Percentiles rank a stretch among this genome's conserved stretches.
Evolutionary conservation across 352 stramenopile genomes (phyloP).

Genomic region (Pythium rhizo-oryzae): DNA sequence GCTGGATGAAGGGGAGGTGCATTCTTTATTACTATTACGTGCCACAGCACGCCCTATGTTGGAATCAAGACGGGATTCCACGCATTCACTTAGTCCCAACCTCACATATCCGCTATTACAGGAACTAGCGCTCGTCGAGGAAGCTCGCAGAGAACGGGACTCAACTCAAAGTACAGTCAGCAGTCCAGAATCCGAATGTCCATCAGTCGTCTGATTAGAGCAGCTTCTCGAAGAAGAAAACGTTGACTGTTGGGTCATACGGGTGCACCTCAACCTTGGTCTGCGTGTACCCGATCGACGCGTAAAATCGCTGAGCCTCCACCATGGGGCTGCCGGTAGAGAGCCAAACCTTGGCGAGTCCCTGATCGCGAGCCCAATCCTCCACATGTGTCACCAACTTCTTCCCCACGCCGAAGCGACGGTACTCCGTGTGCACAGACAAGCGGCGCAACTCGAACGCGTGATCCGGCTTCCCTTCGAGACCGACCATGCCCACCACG

Average conservation of each 20-base stretch:
- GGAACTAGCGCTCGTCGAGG: no score
- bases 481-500: slow-evolving; percentile 35
- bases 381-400: slow-evolving; percentile 41
- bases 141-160: no score
- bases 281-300: slow-evolving; percentile 11
- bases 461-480: slow-evolving; percentile 26
- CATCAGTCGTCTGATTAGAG: no score
- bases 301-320: slow-evolving; percentile 4
- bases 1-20: no score
- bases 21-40: no score
- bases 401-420: slow-evolving; percentile 38
- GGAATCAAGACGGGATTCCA: no score
- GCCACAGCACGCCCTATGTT: no score
- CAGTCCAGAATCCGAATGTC: no score
- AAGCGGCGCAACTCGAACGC: slow-evolving; percentile 45
- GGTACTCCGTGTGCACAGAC: slow-evolving; percentile 43
- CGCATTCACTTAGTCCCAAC: no score
- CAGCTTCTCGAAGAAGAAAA: no score
- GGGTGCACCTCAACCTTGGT: neutral
- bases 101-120: no score
- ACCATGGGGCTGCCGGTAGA: neutral
- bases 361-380: slow-evolving; percentile 34
- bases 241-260: neutral
- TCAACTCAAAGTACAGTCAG: no score
- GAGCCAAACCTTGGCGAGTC: neutral